Evolutionary conservation across 768 basidiomycete genomes (phyloP).

Genomic region (Rhizopogon sp.): DNA sequence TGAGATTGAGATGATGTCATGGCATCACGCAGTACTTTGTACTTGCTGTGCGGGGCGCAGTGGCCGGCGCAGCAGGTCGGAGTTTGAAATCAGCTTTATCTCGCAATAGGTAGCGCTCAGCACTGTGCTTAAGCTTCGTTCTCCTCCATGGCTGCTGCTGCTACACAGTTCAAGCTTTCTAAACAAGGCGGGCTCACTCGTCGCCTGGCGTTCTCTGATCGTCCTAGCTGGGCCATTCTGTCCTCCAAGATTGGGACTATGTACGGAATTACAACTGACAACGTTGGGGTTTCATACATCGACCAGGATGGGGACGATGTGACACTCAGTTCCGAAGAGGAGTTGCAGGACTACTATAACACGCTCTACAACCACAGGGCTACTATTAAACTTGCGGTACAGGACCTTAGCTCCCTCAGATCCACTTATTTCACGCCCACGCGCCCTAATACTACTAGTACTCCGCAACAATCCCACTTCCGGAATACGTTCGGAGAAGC

Average conservation of each 20-base stretch:
- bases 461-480: constrained; percentile 29
- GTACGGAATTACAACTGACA: constrained; percentile 49
- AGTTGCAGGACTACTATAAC: constrained; percentile 69
- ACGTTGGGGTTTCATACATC: constrained; percentile 64
- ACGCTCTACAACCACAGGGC: constrained; percentile 22
- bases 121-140: not conserved
- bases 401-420: constrained; percentile 44
- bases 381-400: constrained; percentile 55
- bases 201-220: constrained; percentile 44
- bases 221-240: constrained; percentile 55
- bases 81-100: constrained; percentile 34
- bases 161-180: constrained; percentile 63
- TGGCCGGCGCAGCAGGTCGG: constrained; percentile 31
- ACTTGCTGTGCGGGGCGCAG: constrained; percentile 1
- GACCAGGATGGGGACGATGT: constrained; percentile 74
- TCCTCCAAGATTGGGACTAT: constrained; percentile 50
- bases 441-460: constrained; percentile 27
- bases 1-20: not conserved
- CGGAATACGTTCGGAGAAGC: constrained; percentile 59
- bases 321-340: constrained; percentile 71
- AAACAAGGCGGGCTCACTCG: constrained; percentile 55
- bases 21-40: too few species aligned
- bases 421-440: constrained; percentile 27
- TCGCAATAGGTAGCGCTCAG: constrained; percentile 5
- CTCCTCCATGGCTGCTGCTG: constrained; percentile 25